A percentile compares a stretch with the other conserved stretches of the same genome.
These are phyloP conservation scores for Gymnopilus dilepis DNA, from an alignment of 768 basidiomycete genomes.

Conservation along the genomic window DNA sequence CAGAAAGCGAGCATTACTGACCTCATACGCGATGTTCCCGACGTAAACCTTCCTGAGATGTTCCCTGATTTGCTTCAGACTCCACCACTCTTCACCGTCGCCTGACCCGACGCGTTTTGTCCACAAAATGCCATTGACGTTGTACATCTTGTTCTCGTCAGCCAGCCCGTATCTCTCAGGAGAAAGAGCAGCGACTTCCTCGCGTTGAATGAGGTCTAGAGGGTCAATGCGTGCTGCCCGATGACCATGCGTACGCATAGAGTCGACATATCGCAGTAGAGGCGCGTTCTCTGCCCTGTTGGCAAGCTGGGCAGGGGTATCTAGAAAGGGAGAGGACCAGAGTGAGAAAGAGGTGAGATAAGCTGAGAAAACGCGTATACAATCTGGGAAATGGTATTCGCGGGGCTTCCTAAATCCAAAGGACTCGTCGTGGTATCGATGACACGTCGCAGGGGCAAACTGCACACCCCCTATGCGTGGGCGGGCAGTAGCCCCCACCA, in stretches of 20 bases:
- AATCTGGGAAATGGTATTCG: conserved; percentile 71
- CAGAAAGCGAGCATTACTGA: conserved; percentile 24
- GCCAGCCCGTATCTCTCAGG: conserved; percentile 77
- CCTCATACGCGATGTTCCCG: conserved; percentile 86
- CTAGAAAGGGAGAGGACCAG: conserved; percentile 39
- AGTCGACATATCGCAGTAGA: conserved; percentile 87
- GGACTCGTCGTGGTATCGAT: conserved; percentile 75
- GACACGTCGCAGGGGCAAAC: conserved; percentile 25
- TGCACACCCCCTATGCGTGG: background rate
- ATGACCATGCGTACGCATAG: conserved; percentile 84
- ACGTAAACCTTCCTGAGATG: conserved; percentile 81
- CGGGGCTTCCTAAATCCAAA: conserved; percentile 76
- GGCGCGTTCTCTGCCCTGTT: conserved; percentile 74
- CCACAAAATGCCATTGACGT: conserved; percentile 87
- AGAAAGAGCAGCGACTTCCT: conserved; percentile 77
- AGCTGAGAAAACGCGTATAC: conserved; percentile 44
- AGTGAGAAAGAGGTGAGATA: background rate
- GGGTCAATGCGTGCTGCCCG: conserved; percentile 89
- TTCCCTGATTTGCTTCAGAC: conserved; percentile 68
- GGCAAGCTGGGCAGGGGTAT: conserved; percentile 65
- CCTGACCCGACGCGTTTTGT: conserved; percentile 50
- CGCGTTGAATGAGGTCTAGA: conserved; percentile 84
- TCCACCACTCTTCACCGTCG: conserved; percentile 54
- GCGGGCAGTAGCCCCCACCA: background rate
- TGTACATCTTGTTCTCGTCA: conserved; percentile 57